Evolutionary conservation across 805 yeast genomes (phyloP).

Genomic region (Starmerella bombicola): DNA sequence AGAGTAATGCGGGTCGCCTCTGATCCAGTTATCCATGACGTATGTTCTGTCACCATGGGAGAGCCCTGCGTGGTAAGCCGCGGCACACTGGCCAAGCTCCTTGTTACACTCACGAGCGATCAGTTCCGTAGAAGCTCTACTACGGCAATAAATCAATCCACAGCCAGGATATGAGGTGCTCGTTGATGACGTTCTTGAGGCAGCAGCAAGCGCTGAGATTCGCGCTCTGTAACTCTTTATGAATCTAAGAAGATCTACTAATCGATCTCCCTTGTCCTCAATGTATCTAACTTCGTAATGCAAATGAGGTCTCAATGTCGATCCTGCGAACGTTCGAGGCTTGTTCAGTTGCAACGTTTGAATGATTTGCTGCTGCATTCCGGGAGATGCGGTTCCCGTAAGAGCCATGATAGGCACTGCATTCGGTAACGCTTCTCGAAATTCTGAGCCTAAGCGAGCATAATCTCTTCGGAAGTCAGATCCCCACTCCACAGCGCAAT

Average conservation of each 20-base stretch:
- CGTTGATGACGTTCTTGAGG: not conserved
- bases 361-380: constrained; percentile 39
- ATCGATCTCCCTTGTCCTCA: constrained; percentile 23
- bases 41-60: constrained; percentile 42
- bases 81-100: constrained; percentile 48
- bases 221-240: constrained; percentile 20
- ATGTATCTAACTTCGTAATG: constrained; percentile 67
- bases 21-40: constrained; percentile 70
- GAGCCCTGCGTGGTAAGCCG: constrained; percentile 90
- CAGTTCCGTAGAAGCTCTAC: constrained; percentile 76
- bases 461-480: constrained; percentile 96
- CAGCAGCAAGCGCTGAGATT: constrained; percentile 5
- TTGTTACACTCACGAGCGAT: constrained; percentile 46
- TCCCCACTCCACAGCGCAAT: constrained; percentile 97
- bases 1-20: constrained; percentile 38
- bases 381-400: constrained; percentile 84
- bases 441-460: constrained; percentile 52
- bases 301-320: constrained; percentile 78
- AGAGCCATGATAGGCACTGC: constrained; percentile 84
- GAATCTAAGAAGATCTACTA: constrained; percentile 20
- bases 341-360: constrained; percentile 49
- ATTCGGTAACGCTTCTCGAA: constrained; percentile 54
- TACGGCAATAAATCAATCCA: constrained; percentile 89
- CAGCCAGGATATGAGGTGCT: constrained; percentile 23
- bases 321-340: constrained; percentile 55